A percentile compares a stretch with the other conserved stretches of the same genome.
Conservation (phyloP, 169 alveolate genomes). For the Pseudocohnilembus persalinus region DNA sequence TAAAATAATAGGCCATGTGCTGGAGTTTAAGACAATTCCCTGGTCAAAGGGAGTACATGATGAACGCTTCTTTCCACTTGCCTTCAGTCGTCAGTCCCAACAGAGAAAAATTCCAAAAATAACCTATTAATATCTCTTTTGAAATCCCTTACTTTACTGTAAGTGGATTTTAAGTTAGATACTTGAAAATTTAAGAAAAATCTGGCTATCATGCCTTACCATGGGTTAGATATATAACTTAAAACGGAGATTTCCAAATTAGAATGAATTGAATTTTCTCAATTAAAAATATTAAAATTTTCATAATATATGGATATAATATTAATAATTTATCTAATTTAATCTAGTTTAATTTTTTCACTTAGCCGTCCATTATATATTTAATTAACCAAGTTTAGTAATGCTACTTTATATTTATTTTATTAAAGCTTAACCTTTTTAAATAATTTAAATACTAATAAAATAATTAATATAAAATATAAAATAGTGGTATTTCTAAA, state of each 20-base stretch:
- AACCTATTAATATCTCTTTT: slow-evolving; percentile 96
- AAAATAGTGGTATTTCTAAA: too few species aligned
- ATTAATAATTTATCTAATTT: too few species aligned
- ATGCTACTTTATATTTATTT: too few species aligned
- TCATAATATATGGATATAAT: too few species aligned
- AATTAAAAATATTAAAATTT: too few species aligned
- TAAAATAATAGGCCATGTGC: slow-evolving; percentile 65
- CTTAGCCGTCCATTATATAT: too few species aligned
- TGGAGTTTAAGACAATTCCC: slow-evolving; percentile 98
- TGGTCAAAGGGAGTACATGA: slow-evolving; percentile 97
- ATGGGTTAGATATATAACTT: slow-evolving; percentile 99
- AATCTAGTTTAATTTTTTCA: too few species aligned
- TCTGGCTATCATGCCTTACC: slow-evolving; percentile 98
- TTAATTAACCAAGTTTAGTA: too few species aligned
- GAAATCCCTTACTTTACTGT: slow-evolving; percentile 99
- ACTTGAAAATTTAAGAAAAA: slow-evolving; percentile 97
- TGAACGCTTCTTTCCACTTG: slow-evolving; percentile 96
- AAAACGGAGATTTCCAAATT: slow-evolving; percentile 99
- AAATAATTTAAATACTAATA: too few species aligned
- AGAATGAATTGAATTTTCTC: slow-evolving; percentile 94
- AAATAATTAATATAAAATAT: too few species aligned
- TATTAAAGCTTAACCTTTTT: too few species aligned
- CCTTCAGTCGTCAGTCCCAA: slow-evolving; percentile 94
- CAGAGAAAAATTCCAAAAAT: slow-evolving; percentile 90
- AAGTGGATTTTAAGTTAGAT: slow-evolving; percentile 97